These are phyloP conservation scores for Podila horticola DNA, from an alignment of 192 early-diverging fungal species.

Conservation along the genomic window DNA sequence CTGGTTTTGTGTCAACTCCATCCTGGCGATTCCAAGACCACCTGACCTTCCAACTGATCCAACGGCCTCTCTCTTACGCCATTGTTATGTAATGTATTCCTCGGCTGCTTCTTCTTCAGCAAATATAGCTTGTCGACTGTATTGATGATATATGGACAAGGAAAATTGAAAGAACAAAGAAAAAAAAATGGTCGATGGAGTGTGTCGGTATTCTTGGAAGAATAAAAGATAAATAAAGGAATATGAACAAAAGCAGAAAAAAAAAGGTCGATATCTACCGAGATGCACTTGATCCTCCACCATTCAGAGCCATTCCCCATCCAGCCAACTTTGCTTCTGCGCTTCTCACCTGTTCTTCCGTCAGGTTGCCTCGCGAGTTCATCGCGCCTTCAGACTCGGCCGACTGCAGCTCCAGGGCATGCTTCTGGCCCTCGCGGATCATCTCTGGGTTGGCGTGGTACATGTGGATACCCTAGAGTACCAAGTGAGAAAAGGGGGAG, in stretches of 20 bases:
- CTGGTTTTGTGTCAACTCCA: no score
- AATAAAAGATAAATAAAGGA: neutral
- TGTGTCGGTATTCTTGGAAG: neutral
- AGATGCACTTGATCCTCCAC: neutral
- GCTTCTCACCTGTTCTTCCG: slow-evolving; percentile 50
- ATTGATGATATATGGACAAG: neutral
- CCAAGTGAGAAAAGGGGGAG: neutral
- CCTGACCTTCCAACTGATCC: no score
- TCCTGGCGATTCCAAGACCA: no score
- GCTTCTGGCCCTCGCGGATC: slow-evolving; percentile 39
- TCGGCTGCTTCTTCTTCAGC: neutral
- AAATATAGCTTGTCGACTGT: neutral
- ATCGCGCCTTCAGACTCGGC: slow-evolving; percentile 14
- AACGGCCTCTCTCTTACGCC: no score
- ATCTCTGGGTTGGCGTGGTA: slow-evolving; percentile 44
- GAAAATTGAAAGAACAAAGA: neutral
- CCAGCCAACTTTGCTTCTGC: slow-evolving; percentile 49
- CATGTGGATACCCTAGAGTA: slow-evolving; percentile 40
- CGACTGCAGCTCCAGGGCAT: slow-evolving; percentile 23
- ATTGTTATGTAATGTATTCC: no score
- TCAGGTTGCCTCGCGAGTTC: slow-evolving; percentile 26
- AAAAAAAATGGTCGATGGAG: neutral
- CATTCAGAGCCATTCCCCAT: slow-evolving; percentile 32
- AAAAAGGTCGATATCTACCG: slow-evolving; percentile 21
- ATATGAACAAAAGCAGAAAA: slow-evolving; percentile 3